Conservation (phyloP, 345 rosid species). For the Ricinus communis region DNA sequence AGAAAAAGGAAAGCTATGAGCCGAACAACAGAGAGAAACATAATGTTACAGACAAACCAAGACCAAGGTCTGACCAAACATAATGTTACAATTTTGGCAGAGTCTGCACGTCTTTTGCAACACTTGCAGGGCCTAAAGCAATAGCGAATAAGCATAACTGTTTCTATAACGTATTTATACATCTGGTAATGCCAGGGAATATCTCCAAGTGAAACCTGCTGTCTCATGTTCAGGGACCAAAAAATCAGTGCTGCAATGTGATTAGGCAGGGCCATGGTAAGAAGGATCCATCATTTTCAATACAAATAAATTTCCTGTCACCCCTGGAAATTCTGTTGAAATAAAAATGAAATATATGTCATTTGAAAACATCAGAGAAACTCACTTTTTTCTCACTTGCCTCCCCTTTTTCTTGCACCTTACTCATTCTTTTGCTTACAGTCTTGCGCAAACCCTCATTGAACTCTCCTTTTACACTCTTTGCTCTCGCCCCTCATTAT, state of each 20-base stretch:
- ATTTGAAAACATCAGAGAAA: background rate
- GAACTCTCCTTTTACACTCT: too few relatives aligned
- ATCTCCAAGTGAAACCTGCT: background rate
- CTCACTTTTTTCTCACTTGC: too few relatives aligned
- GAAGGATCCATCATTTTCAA: constrained; percentile 91
- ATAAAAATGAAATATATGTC: background rate
- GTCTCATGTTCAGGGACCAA: background rate
- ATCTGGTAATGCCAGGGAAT: background rate
- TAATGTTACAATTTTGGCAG: too few relatives aligned
- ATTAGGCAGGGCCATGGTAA: constrained; percentile 58
- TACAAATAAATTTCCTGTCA: constrained; percentile 86
- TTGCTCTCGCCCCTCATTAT: too few relatives aligned
- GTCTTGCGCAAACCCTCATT: too few relatives aligned
- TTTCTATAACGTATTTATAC: background rate
- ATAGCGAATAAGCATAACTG: background rate
- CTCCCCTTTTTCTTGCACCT: too few relatives aligned
- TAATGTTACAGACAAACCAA: background rate
- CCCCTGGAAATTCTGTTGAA: constrained; percentile 76
- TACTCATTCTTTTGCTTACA: too few relatives aligned
- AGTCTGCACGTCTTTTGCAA: background rate
- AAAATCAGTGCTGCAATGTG: background rate
- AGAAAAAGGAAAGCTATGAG: too few relatives aligned
- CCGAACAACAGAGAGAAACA: background rate
- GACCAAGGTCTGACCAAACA: constrained; percentile 18
- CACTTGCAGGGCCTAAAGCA: background rate